Evolutionary conservation across 1,284 basidiomycete species (phyloP).

Genomic region (Sutorius eximius): DNA sequence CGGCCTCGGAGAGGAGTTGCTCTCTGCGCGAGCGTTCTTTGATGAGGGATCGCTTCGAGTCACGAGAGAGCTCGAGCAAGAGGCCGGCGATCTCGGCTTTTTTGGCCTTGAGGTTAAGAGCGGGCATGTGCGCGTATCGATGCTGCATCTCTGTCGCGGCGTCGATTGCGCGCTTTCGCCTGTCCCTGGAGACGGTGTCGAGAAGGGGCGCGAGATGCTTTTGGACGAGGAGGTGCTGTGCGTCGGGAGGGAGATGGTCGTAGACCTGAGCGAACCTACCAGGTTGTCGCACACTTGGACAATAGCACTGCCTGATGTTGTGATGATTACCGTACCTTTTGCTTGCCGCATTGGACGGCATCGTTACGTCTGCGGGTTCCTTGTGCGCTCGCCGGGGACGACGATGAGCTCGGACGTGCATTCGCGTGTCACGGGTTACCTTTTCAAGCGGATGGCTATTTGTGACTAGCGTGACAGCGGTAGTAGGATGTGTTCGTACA

Average conservation of each 20-base stretch:
- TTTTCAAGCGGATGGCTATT: neutral
- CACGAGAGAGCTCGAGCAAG: constrained; percentile 50
- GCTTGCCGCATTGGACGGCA: constrained; percentile 18
- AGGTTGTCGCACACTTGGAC: neutral
- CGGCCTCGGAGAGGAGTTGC: constrained; percentile 53
- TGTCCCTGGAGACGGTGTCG: constrained; percentile 36
- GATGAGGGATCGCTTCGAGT: constrained; percentile 51
- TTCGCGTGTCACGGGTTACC: neutral
- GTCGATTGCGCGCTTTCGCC: constrained; percentile 35
- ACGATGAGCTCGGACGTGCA: neutral
- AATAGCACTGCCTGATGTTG: neutral
- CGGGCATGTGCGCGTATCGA: constrained; percentile 43
- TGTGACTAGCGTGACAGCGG: constrained; percentile 7
- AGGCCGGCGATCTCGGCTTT: constrained; percentile 51
- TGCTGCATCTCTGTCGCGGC: constrained; percentile 38
- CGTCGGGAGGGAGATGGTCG: constrained; percentile 45
- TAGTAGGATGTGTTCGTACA: neutral
- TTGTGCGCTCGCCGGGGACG: neutral
- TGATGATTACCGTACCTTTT: constrained; percentile 14
- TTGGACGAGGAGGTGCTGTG: constrained; percentile 43
- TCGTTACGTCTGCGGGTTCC: neutral
- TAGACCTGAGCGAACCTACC: constrained; percentile 46
- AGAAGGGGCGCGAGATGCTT: constrained; percentile 45
- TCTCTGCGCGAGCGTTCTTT: constrained; percentile 51
- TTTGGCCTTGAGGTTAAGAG: constrained; percentile 52